Percentiles rank a stretch among this genome's conserved stretches.
Evolutionary conservation across 2,329 filamentous ascomycete genomes (phyloP).

Genomic region (Fusarium beomiforme): DNA sequence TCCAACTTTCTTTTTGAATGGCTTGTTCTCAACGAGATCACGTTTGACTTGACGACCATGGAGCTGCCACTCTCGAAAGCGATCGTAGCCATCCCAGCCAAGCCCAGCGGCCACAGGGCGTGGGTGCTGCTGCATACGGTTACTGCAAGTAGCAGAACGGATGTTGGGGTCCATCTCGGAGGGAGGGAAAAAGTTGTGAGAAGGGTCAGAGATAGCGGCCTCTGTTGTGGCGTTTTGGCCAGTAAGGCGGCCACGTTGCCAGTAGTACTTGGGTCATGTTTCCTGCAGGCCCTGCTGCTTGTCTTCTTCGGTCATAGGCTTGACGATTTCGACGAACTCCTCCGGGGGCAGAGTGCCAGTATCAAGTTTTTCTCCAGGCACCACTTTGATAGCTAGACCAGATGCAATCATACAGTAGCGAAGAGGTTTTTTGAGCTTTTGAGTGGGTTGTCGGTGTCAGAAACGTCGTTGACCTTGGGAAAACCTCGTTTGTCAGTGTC

Average conservation of each 20-base stretch:
- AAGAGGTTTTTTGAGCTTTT: not conserved
- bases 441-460: not conserved
- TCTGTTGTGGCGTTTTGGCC: not conserved
- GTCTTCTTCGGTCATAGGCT: not conserved
- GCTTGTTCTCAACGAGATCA: not conserved
- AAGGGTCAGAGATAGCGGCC: not conserved
- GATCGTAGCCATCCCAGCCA: not conserved
- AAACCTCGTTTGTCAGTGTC: too few species aligned
- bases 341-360: not conserved
- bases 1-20: not conserved
- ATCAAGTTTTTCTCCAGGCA: not conserved
- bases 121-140: not conserved
- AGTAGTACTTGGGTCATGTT: not conserved
- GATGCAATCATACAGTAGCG: not conserved
- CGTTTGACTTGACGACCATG: not conserved
- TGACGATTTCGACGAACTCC: not conserved
- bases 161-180: not conserved
- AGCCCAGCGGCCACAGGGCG: not conserved
- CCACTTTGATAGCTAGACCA: not conserved
- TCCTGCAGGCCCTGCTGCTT: not conserved
- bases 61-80: not conserved
- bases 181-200: not conserved
- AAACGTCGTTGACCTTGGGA: not conserved
- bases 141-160: not conserved
- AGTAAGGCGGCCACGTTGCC: not conserved